These are phyloP conservation scores for Lactarius evosmus DNA, from an alignment of 768 basidiomycete genomes.

Conservation along the genomic window DNA sequence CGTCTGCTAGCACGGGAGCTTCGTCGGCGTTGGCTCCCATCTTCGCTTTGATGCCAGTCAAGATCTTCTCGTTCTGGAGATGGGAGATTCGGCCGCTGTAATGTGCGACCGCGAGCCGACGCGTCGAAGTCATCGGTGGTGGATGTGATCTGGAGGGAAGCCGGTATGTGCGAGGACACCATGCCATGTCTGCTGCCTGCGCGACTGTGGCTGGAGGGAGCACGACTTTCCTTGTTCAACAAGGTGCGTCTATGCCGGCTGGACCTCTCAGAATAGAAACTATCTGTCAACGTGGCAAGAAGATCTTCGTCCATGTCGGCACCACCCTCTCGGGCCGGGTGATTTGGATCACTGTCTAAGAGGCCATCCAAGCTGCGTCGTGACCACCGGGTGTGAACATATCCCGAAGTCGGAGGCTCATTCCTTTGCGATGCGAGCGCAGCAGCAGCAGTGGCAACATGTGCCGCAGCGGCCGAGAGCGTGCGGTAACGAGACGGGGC, in stretches of 20 bases:
- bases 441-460: slow-evolving; percentile 62
- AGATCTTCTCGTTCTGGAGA: slow-evolving; percentile 20
- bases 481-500: slow-evolving; percentile 62
- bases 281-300: slow-evolving; percentile 60
- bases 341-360: slow-evolving; percentile 28
- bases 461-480: slow-evolving; percentile 64
- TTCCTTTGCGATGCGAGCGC: slow-evolving; percentile 66
- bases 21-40: slow-evolving; percentile 29
- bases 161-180: slow-evolving; percentile 31
- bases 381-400: slow-evolving; percentile 34
- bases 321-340: slow-evolving; percentile 39
- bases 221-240: slow-evolving; percentile 61
- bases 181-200: slow-evolving; percentile 33
- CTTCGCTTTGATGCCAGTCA: slow-evolving; percentile 14
- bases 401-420: slow-evolving; percentile 29
- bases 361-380: slow-evolving; percentile 33
- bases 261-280: slow-evolving; percentile 69
- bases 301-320: slow-evolving; percentile 49
- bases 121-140: slow-evolving; percentile 16
- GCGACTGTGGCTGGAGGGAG: slow-evolving; percentile 33
- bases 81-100: slow-evolving; percentile 39
- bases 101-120: slow-evolving; percentile 43
- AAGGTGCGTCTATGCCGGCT: slow-evolving; percentile 53
- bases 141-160: slow-evolving; percentile 33
- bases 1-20: slow-evolving; percentile 64